These are phyloP conservation scores for Trichoderma brevicompactum DNA, from an alignment of 2,329 filamentous ascomycete species.

Conservation along the genomic window DNA sequence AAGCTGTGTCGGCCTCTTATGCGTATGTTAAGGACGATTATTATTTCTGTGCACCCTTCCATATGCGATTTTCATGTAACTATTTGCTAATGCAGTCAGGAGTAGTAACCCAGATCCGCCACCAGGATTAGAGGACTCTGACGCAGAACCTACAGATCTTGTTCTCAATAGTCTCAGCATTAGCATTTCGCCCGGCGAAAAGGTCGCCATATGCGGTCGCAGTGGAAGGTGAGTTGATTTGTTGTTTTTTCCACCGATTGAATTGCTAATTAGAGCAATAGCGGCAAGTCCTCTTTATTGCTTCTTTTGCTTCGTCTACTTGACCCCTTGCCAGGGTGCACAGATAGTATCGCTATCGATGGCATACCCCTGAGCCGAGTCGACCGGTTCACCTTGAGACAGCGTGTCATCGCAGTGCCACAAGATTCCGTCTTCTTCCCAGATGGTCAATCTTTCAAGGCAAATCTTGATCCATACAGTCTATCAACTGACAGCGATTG, in stretches of 20 bases:
- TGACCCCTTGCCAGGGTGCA: slow-evolving; percentile 41
- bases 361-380: slow-evolving; percentile 44
- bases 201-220: slow-evolving; percentile 45
- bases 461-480: slow-evolving; percentile 50
- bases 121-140: background rate
- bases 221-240: slow-evolving; percentile 40
- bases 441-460: slow-evolving; percentile 45
- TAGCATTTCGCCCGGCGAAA: slow-evolving; percentile 40
- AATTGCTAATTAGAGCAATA: background rate
- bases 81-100: background rate
- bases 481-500: slow-evolving; percentile 42
- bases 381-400: slow-evolving; percentile 49
- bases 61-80: too few species aligned
- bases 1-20: slow-evolving; percentile 43
- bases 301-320: slow-evolving; percentile 48
- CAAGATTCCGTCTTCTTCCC: slow-evolving; percentile 60
- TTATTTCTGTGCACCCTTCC: too few species aligned
- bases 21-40: slow-evolving; percentile 19
- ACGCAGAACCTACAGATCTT: slow-evolving; percentile 27
- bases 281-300: slow-evolving; percentile 51
- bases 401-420: slow-evolving; percentile 55
- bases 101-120: background rate
- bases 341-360: slow-evolving; percentile 49
- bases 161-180: slow-evolving; percentile 38
- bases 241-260: background rate